phyloP scores from a whole-genome alignment of 1,284 basidiomycete genomes.

The Pascua sp. region DNA sequence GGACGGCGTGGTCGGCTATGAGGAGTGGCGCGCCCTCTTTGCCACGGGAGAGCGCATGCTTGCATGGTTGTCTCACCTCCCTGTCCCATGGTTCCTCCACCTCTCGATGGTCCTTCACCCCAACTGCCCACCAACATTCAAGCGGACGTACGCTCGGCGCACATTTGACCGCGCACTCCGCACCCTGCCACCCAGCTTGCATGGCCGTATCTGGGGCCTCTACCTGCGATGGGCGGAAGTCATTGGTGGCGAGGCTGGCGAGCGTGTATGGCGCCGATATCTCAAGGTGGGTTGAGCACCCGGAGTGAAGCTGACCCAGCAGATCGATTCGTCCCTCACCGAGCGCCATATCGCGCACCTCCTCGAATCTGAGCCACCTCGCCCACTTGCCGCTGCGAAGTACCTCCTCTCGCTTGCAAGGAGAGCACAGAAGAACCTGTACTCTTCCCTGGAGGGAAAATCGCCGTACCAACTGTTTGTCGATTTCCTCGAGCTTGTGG shows the following conservation, averaged over 20 bases:
- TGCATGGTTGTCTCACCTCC: conserved; percentile 83
- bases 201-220: conserved; percentile 86
- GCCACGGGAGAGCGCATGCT: conserved; percentile 88
- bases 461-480: conserved; percentile 90
- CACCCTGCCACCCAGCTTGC: conserved; percentile 89
- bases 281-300: conserved; percentile 55
- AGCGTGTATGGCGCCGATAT: conserved; percentile 85
- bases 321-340: conserved; percentile 76
- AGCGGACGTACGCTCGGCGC: conserved; percentile 82
- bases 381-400: conserved; percentile 91
- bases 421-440: conserved; percentile 76
- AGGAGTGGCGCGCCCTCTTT: conserved; percentile 88
- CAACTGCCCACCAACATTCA: conserved; percentile 76
- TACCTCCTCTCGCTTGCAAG: conserved; percentile 77
- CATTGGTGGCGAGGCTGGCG: conserved; percentile 77
- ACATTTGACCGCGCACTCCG: conserved; percentile 94
- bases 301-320: conserved; percentile 2
- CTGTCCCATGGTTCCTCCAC: conserved; percentile 91
- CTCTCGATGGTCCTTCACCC: conserved; percentile 86
- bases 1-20: conserved; percentile 83
- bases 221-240: conserved; percentile 93
- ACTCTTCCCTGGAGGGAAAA: conserved; percentile 86
- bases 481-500: conserved; percentile 89
- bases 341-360: conserved; percentile 78
- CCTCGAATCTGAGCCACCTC: conserved; percentile 66